Evolutionary conservation across 495 filamentous ascomycete species (phyloP).

Genomic region (Evansstolkia leycettana): DNA sequence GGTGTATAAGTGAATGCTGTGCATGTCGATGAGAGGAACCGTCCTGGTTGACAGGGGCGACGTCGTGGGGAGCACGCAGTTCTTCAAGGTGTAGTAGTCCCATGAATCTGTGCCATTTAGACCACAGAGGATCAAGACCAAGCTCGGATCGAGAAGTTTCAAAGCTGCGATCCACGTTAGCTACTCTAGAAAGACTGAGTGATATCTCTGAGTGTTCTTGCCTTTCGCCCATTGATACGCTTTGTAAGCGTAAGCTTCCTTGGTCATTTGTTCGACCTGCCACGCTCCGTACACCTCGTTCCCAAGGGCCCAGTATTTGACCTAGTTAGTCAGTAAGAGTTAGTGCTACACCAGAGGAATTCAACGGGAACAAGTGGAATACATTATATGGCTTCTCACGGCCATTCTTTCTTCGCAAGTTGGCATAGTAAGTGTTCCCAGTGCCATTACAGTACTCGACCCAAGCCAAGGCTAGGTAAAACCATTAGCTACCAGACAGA

Average conservation of each 20-base stretch:
- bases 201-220: too few relatives aligned
- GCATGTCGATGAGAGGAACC: slow-evolving; percentile 58
- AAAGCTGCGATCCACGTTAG: slow-evolving; percentile 32
- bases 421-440: slow-evolving; percentile 65
- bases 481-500: background rate
- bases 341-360: slow-evolving; percentile 2
- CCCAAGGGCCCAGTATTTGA: slow-evolving; percentile 56
- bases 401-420: slow-evolving; percentile 60
- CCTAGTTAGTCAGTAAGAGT: slow-evolving; percentile 18
- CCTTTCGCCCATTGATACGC: slow-evolving; percentile 70
- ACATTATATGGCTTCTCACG: slow-evolving; percentile 60
- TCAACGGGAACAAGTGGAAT: slow-evolving; percentile 1
- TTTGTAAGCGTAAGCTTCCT: slow-evolving; percentile 63
- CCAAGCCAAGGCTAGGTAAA: slow-evolving; percentile 56
- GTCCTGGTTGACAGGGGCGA: slow-evolving; percentile 29
- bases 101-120: slow-evolving; percentile 54
- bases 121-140: slow-evolving; percentile 59
- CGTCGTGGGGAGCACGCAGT: slow-evolving; percentile 37
- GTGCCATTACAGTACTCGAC: slow-evolving; percentile 71
- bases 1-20: slow-evolving; percentile 61
- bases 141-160: slow-evolving; percentile 57
- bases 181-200: too few relatives aligned
- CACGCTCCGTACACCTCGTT: slow-evolving; percentile 73
- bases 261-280: slow-evolving; percentile 66
- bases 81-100: slow-evolving; percentile 60